Evolutionary conservation across 2,329 filamentous ascomycete genomes (phyloP), one percentile per base, ranked within the genome.

Genomic region (Teratosphaeria pseudoeucalypti): DNA sequence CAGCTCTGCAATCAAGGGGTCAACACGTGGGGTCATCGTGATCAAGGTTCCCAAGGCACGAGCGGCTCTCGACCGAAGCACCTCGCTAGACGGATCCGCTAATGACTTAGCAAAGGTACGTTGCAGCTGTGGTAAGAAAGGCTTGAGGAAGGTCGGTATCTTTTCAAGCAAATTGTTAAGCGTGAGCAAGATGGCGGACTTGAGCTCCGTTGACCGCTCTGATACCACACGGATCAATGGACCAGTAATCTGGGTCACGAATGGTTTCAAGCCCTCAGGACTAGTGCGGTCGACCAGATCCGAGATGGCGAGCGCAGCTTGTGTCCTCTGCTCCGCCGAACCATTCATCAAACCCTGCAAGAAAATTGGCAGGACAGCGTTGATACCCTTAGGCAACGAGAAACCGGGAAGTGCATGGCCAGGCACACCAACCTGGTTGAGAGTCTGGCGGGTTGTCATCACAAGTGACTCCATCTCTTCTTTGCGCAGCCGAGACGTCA

Each of bases 391-490:
- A 1, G 92, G 94, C 59, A 97, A 78, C 39, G 79, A 81, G 77
- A 99, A 99, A 39, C 94, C 95, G 47, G 91, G 85, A 54, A 99
- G 80, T 69, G 92, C 87, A 49, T 86, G 82, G 32, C 94, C 94
- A 52, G 91, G 79, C 53, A 96, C 89, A 67, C 95, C 94, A 54
- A 97, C 89, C 69, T 92, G 90, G 65, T 89, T 86, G 58, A 99
- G 81, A 1, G 89, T 87, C 73, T 95, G 89, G 61, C 92, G 82
- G 2, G 92, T 96, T 0, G 92, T 94, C 58, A 85, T 79, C 19
- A 96, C 91, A 54, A 99, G 81, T 0, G 88, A 85, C 71, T 99
- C 95, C 94, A 99, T 97, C 75, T 97, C 92, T 72, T 99, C 95
- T 75, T 99, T 99, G 71, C 87, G 87, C 62, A 99, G 82, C 67